These are phyloP conservation scores for Tetracladium maxilliforme DNA, from an alignment of 2,329 filamentous ascomycete genomes.

Conservation along the genomic window DNA sequence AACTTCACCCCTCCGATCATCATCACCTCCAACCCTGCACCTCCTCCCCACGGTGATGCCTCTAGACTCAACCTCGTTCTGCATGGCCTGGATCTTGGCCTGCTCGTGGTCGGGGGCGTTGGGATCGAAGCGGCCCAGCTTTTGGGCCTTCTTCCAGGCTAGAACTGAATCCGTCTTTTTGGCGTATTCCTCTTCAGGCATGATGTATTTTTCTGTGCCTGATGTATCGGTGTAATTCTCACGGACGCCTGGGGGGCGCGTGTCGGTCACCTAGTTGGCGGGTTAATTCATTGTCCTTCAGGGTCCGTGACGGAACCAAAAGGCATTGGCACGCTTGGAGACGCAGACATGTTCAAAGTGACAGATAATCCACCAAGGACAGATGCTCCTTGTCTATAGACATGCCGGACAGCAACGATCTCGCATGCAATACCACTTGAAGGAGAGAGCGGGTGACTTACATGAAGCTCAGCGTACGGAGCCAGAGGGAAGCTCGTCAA, in stretches of 20 bases:
- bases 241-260: constrained; percentile 58
- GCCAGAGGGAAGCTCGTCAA: constrained; percentile 52
- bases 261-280: constrained; percentile 54
- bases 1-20: constrained; percentile 54
- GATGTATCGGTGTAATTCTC: constrained; percentile 72
- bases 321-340: not conserved
- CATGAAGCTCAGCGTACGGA: constrained; percentile 66
- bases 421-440: constrained; percentile 1
- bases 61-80: constrained; percentile 54
- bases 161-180: constrained; percentile 76
- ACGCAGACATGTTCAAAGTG: not conserved
- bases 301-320: not conserved
- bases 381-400: too few relatives aligned
- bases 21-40: constrained; percentile 52
- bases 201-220: constrained; percentile 74
- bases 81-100: constrained; percentile 52
- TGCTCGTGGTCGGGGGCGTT: constrained; percentile 60
- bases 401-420: constrained; percentile 2
- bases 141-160: constrained; percentile 89
- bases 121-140: constrained; percentile 92
- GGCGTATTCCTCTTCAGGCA: constrained; percentile 79
- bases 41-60: constrained; percentile 49
- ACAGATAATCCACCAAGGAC: too few relatives aligned
- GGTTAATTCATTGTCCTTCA: constrained; percentile 4
- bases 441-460: constrained; percentile 31